phyloP scores from a whole-genome alignment of 2,329 filamentous ascomycete genomes.

The Allantophomopsis cytisporea region DNA sequence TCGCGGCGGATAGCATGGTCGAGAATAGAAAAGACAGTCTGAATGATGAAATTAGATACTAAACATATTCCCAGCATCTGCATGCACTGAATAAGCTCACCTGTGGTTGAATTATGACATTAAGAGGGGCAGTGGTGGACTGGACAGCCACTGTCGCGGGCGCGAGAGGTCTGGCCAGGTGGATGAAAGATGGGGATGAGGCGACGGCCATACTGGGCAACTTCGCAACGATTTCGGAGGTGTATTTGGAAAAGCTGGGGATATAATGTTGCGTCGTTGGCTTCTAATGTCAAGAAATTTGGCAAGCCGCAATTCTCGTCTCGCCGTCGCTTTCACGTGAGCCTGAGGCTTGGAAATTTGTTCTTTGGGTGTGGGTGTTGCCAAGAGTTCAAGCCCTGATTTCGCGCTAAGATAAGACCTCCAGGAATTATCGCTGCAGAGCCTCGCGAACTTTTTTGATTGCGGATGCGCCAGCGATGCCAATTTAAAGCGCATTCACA shows the following conservation, averaged over 20 bases:
- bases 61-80: neutral
- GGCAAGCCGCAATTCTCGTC: constrained; percentile 4
- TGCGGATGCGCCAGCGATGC: too few species aligned
- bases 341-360: neutral
- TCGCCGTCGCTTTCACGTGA: constrained; percentile 6
- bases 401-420: constrained; percentile 35
- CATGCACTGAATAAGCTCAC: constrained; percentile 32
- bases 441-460: constrained; percentile 1
- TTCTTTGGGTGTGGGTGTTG: constrained; percentile 15
- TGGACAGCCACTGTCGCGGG: constrained; percentile 67
- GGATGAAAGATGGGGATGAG: constrained; percentile 74
- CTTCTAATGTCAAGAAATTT: too few species aligned
- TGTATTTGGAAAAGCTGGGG: constrained; percentile 3
- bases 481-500: neutral
- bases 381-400: constrained; percentile 4
- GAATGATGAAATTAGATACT: constrained; percentile 18
- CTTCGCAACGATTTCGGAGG: constrained; percentile 6
- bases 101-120: constrained; percentile 91
- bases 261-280: constrained; percentile 3
- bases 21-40: constrained; percentile 65
- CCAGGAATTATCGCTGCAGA: neutral
- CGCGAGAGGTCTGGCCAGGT: constrained; percentile 84
- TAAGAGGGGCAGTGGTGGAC: constrained; percentile 79
- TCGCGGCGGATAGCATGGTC: constrained; percentile 87
- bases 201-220: constrained; percentile 61